These are phyloP conservation scores for Fusarium sp. DNA, from an alignment of 2,329 filamentous ascomycete genomes.

Conservation along the genomic window DNA sequence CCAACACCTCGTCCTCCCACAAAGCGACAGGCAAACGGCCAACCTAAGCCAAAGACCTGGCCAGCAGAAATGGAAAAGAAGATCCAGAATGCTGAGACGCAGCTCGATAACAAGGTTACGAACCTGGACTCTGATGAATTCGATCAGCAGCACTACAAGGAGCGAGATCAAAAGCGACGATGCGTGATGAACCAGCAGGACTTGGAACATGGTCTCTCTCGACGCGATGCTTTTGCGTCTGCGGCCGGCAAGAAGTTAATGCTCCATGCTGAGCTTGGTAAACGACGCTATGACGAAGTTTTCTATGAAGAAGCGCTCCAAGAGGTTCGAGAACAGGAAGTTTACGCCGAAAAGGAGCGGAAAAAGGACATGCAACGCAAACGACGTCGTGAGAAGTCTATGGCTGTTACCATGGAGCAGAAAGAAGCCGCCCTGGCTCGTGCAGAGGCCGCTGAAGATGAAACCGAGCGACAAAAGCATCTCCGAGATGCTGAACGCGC, in stretches of 20 bases:
- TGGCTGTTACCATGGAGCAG: constrained; percentile 91
- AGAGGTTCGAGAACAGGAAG: constrained; percentile 89
- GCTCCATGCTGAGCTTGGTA: constrained; percentile 77
- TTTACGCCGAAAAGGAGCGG: constrained; percentile 95
- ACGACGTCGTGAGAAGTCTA: constrained; percentile 93
- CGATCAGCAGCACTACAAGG: constrained; percentile 63
- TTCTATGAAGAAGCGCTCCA: constrained; percentile 85
- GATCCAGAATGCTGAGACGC: constrained; percentile 56
- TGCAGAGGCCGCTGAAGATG: constrained; percentile 83
- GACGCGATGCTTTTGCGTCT: constrained; percentile 70
- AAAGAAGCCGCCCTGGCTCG: constrained; percentile 86
- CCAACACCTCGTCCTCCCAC: constrained; percentile 62
- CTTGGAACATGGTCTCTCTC: constrained; percentile 71
- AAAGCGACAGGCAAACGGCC: constrained; percentile 72
- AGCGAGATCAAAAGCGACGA: constrained; percentile 75
- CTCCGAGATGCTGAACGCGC: constrained; percentile 89
- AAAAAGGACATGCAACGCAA: constrained; percentile 99
- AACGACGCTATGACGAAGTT: constrained; percentile 79
- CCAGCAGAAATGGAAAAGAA: constrained; percentile 65
- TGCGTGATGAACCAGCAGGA: constrained; percentile 76
- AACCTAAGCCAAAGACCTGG: constrained; percentile 74
- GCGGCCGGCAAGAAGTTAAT: constrained; percentile 73
- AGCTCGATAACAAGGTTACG: constrained; percentile 63
- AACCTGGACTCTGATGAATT: constrained; percentile 60
- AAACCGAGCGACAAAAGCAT: constrained; percentile 83